These are phyloP conservation scores for Amphichorda felina DNA, from an alignment of 2,329 filamentous ascomycete species.

Conservation along the genomic window DNA sequence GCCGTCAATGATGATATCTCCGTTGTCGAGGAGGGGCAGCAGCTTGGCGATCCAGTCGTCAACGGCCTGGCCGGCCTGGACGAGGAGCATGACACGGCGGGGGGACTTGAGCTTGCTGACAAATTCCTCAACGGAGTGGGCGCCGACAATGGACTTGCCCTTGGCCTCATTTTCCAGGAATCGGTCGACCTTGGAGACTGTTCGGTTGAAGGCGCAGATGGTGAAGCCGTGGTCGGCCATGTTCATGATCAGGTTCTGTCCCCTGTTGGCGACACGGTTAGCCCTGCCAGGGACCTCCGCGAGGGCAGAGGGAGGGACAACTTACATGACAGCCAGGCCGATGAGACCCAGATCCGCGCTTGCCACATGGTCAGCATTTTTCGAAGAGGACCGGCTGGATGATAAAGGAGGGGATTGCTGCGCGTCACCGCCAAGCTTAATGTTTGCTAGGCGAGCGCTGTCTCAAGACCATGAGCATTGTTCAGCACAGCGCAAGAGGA, in stretches of 20 bases:
- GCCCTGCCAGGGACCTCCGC: conserved; percentile 5
- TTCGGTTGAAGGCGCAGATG: conserved; percentile 97
- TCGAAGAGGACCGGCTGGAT: conserved; percentile 14
- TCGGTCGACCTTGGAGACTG: conserved; percentile 92
- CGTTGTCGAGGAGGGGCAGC: conserved; percentile 67
- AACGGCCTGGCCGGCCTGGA: conserved; percentile 95
- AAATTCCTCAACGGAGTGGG: conserved; percentile 90
- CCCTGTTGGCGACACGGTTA: conserved; percentile 26
- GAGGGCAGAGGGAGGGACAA: conserved; percentile 12
- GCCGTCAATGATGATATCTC: conserved; percentile 98
- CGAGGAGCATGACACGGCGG: conserved; percentile 94
- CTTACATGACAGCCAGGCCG: conserved; percentile 81
- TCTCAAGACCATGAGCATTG: conserved; percentile 23
- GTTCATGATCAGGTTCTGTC: conserved; percentile 82
- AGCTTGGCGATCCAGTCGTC: conserved; percentile 98
- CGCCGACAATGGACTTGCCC: conserved; percentile 91
- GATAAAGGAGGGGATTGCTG: conserved; percentile 26
- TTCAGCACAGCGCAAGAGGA: conserved; percentile 10
- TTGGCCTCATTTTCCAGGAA: conserved; percentile 88
- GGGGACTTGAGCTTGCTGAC: conserved; percentile 93
- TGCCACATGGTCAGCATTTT: conserved; percentile 43
- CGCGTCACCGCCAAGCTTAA: conserved; percentile 52
- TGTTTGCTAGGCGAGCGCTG: conserved; percentile 65
- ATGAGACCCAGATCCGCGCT: conserved; percentile 88
- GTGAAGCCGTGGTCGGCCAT: conserved; percentile 90